Base-by-base conservation (phyloP, 106 monocot genomes). In the Dendrobium catenatum region DNA sequence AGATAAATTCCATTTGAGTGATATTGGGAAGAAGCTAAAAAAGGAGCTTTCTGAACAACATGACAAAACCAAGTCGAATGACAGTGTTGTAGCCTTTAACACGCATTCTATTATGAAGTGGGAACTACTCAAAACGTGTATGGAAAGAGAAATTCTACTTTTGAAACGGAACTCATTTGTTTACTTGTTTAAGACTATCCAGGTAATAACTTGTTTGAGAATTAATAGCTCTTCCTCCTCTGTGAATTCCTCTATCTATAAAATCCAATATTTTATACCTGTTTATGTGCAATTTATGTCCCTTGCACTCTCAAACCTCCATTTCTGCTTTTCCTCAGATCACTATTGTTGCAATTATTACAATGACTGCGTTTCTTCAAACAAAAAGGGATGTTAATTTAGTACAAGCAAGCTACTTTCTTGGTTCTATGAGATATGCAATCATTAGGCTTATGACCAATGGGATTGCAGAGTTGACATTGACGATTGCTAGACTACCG, bases 361-460 rank as follows among this genome's bases (percentile, higher is more conserved):
- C 81, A 5, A 85, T 85, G 85, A 85, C 85, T n/a, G 68, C 78
- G 0, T 81, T 81, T 27, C 59, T 80, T 9, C 85, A 55, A n/a
- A 85, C 75, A n/a, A 8, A 77, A 31, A 68, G 77, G 73, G 46
- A 31, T 16, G 70, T 76, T 22, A 43, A 81, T 72, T 44, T 77
- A 55, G 37, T 67, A 29, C 81, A 80, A 56, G 31, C 85, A 42
- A 77, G 10, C 41, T 55, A 68, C 55, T 81, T 70, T 42, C 19
- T 78, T 19, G 74, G 68, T 16, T 46, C 85, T 18, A 15, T 85
- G 6, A 33, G 7, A 20, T 85, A 77, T 47, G 55, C 85, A 55
- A 26, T 85, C 15, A 81, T 77, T 51, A 81, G 67, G 7, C 33
- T 77, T 37, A 46, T 67, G 48, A 48, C 59, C 47, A 85, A 77